These are phyloP conservation scores for Wallacemonas sp. DNA, from an alignment of 208 protist genomes.

Conservation along the genomic window DNA sequence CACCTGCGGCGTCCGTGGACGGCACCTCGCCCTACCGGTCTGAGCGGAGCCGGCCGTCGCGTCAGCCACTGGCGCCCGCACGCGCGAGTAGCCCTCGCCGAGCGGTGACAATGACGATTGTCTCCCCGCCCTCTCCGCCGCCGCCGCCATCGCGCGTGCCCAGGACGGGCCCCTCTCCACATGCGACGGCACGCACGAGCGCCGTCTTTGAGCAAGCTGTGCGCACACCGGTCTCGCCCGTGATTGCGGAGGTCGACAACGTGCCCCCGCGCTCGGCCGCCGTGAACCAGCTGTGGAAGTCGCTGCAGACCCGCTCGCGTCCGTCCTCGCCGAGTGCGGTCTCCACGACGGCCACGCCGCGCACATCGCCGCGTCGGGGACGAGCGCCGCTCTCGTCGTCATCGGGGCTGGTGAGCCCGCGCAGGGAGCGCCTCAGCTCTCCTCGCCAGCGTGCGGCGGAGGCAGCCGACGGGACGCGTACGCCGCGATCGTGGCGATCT, in stretches of 20 bases:
- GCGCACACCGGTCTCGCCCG: background rate
- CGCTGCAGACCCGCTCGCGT: slow-evolving; percentile 13
- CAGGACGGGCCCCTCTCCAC: background rate
- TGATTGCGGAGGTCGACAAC: background rate
- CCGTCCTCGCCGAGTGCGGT: slow-evolving; percentile 11
- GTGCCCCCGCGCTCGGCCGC: slow-evolving; percentile 7
- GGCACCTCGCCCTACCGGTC: background rate
- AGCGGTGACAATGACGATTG: background rate
- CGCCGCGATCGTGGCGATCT: background rate
- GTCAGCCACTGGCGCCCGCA: background rate
- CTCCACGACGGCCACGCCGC: background rate
- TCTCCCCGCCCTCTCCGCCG: background rate
- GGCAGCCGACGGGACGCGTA: background rate
- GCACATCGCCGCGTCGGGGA: background rate
- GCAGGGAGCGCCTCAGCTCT: background rate
- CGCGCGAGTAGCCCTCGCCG: no score
- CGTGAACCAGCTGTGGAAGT: slow-evolving; percentile 11
- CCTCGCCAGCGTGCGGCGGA: background rate
- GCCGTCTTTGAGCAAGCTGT: background rate
- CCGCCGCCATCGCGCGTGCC: no score
- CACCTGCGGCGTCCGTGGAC: background rate
- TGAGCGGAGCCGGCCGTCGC: background rate
- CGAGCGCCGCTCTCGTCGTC: background rate
- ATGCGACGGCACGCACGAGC: background rate
- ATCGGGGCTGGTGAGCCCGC: slow-evolving; percentile 12